Conservation (phyloP, 352 stramenopile species). For the Pilasporangium apinafurcum region DNA sequence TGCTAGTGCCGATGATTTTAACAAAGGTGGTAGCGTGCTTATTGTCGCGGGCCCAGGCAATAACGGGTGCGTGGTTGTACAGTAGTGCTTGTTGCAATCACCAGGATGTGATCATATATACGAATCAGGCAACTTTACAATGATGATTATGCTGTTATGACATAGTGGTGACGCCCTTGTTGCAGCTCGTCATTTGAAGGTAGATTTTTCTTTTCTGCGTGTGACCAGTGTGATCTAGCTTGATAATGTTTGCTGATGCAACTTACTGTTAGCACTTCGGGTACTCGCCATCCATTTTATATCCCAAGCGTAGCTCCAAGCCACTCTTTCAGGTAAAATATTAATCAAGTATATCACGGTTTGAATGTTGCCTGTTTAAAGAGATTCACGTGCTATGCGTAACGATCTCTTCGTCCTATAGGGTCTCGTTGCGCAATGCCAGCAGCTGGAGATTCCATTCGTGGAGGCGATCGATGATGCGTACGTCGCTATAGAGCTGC, state of each 20-base stretch:
- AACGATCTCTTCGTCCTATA: conserved; percentile 5
- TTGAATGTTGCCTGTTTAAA: neutral
- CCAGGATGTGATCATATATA: no score
- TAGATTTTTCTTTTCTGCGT: conserved; percentile 5
- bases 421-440: conserved; percentile 70
- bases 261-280: conserved; percentile 88
- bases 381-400: neutral
- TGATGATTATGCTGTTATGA: neutral
- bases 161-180: conserved; percentile 96
- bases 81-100: no score
- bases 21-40: conserved; percentile 61
- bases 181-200: conserved; percentile 94
- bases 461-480: conserved; percentile 35
- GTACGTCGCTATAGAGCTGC: conserved; percentile 34
- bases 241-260: neutral
- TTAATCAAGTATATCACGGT: no score
- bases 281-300: conserved; percentile 91
- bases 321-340: conserved; percentile 67
- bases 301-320: conserved; percentile 89
- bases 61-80: conserved; percentile 83
- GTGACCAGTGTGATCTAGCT: neutral
- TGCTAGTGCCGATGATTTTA: neutral
- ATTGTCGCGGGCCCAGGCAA: conserved; percentile 97
- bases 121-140: neutral
- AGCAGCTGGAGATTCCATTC: conserved; percentile 78